These are phyloP conservation scores for Hansenula lynferdii DNA, from an alignment of 1,139 yeast genomes.

Conservation along the genomic window DNA sequence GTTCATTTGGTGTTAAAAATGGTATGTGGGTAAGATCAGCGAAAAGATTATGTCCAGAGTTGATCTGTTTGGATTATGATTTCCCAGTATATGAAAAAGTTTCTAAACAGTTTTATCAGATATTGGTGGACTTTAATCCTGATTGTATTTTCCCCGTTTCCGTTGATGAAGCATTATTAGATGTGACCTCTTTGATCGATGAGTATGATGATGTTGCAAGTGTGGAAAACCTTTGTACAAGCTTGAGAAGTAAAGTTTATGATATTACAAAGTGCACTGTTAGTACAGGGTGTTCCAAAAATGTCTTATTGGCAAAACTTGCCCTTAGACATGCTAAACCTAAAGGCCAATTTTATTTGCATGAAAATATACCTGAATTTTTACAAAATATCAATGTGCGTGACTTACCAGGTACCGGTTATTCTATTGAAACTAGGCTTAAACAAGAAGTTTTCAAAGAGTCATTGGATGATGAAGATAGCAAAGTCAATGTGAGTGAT, in stretches of 20 bases:
- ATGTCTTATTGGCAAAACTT: conserved; percentile 75
- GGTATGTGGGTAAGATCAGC: conserved; percentile 90
- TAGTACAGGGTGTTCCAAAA: conserved; percentile 72
- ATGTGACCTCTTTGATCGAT: conserved; percentile 40
- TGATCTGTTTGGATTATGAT: conserved; percentile 63
- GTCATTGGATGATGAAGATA: not conserved
- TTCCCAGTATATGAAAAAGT: conserved; percentile 65
- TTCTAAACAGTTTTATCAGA: conserved; percentile 52
- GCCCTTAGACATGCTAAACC: conserved; percentile 80
- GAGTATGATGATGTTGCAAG: conserved; percentile 8
- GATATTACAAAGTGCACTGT: conserved; percentile 56
- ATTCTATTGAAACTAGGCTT: conserved; percentile 43
- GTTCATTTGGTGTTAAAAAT: conserved; percentile 67
- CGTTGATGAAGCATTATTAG: conserved; percentile 85
- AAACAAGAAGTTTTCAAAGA: conserved; percentile 18
- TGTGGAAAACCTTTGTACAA: conserved; percentile 18
- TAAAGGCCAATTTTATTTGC: conserved; percentile 46
- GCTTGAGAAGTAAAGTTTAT: conserved; percentile 41
- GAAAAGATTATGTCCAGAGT: conserved; percentile 53
- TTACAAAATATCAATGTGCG: conserved; percentile 41
- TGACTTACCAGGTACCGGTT: conserved; percentile 87
- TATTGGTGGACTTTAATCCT: conserved; percentile 33
- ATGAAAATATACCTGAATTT: conserved; percentile 28
- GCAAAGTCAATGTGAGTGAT: conserved; percentile 21
- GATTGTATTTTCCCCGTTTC: conserved; percentile 78